Percentiles rank a stretch among this genome's conserved stretches.
phyloP scores from a whole-genome alignment of 1,139 yeast genomes.

The Candida buenavistaensis region DNA sequence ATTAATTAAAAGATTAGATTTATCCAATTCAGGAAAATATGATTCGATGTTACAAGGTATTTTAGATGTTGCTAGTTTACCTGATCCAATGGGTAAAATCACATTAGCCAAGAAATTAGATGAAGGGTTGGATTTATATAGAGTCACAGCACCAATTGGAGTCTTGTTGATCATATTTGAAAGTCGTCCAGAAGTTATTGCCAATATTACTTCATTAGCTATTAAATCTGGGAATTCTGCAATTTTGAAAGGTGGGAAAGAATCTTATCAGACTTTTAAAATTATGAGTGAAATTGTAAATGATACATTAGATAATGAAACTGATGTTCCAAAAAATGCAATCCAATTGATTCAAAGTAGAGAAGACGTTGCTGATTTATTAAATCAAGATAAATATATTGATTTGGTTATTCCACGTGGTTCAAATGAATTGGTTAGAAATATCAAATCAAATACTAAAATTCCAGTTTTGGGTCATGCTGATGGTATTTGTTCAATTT shows the following conservation, averaged over 20 bases:
- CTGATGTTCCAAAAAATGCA: slow-evolving; percentile 75
- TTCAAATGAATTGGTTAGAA: slow-evolving; percentile 83
- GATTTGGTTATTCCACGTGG: slow-evolving; percentile 98
- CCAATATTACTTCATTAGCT: slow-evolving; percentile 93
- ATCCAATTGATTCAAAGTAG: slow-evolving; percentile 86
- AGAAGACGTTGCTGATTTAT: slow-evolving; percentile 81
- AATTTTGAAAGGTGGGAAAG: slow-evolving; percentile 96
- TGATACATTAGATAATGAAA: slow-evolving; percentile 52
- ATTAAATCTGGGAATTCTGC: slow-evolving; percentile 96
- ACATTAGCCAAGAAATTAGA: slow-evolving; percentile 83
- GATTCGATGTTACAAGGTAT: slow-evolving; percentile 95
- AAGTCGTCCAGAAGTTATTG: slow-evolving; percentile 97
- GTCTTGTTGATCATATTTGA: slow-evolving; percentile 91
- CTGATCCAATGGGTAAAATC: slow-evolving; percentile 87
- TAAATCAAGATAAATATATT: slow-evolving; percentile 83
- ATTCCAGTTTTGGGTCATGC: slow-evolving; percentile 99
- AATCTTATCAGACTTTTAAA: slow-evolving; percentile 78
- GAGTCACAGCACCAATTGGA: slow-evolving; percentile 93
- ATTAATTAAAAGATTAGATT: slow-evolving; percentile 78
- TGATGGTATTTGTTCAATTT: slow-evolving; percentile 93
- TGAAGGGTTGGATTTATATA: slow-evolving; percentile 76
- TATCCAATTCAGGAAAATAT: slow-evolving; percentile 78
- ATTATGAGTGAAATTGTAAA: slow-evolving; percentile 76
- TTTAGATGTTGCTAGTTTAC: slow-evolving; percentile 81
- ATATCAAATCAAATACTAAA: slow-evolving; percentile 81